phyloP scores from a whole-genome alignment of 345 rosid genomes.

The Psidium friedrichsthalianum region DNA sequence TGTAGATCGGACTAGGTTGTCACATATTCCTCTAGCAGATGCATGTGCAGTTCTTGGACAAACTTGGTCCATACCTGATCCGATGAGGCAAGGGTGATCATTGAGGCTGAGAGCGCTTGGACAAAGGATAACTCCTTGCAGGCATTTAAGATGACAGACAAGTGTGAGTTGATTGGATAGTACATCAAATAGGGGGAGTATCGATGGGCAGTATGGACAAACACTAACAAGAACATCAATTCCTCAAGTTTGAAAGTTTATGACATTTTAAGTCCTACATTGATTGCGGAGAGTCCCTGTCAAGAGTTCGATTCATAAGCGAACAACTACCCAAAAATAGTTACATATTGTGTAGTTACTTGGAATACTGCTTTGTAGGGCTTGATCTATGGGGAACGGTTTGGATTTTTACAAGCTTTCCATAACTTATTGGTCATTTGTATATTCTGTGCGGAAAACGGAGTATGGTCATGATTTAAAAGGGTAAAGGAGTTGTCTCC shows the following conservation, averaged over 20 bases:
- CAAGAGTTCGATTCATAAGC: background rate
- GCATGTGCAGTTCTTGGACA: background rate
- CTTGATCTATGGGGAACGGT: background rate
- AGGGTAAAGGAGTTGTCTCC: background rate
- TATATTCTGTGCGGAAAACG: too few species aligned
- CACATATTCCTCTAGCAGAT: background rate
- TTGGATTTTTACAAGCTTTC: background rate
- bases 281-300: background rate
- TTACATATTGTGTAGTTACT: too few species aligned
- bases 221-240: fast-evolving
- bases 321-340: background rate
- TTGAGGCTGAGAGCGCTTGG: background rate
- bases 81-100: background rate
- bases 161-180: background rate
- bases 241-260: background rate
- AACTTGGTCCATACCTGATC: background rate
- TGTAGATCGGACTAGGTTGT: background rate
- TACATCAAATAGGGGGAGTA: background rate
- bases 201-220: background rate
- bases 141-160: background rate
- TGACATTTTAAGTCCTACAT: background rate
- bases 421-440: background rate
- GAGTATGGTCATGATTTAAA: background rate
- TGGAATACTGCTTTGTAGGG: background rate
- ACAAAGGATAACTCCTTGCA: background rate